Evolutionary conservation across 345 rosid species (phyloP).

Genomic region (Acer yangbiense): DNA sequence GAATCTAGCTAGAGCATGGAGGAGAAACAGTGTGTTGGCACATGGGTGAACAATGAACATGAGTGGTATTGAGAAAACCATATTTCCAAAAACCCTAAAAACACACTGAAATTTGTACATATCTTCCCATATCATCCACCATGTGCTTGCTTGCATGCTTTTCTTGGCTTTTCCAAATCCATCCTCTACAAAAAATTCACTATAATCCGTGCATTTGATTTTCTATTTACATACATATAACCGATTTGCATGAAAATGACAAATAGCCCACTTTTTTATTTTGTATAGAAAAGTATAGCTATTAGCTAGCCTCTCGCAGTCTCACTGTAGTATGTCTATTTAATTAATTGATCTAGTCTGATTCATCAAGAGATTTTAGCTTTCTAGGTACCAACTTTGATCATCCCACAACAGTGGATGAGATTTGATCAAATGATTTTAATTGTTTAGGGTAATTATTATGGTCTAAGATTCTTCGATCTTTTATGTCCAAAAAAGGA

Average conservation of each 20-base stretch:
- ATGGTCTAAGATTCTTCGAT: constrained; percentile 54
- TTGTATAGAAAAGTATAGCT: constrained; percentile 6
- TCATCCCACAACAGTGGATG: constrained; percentile 19
- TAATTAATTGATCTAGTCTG: not conserved
- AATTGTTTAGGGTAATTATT: constrained; percentile 43
- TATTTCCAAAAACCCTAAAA: not conserved
- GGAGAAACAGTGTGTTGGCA: constrained; percentile 24
- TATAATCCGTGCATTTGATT: not conserved
- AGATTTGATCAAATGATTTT: constrained; percentile 35
- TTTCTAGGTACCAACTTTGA: constrained; percentile 13
- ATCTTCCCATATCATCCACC: constrained; percentile 10
- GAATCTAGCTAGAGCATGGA: constrained; percentile 16
- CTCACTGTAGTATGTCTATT: constrained; percentile 5
- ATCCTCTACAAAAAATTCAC: constrained; percentile 3
- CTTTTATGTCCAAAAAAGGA: constrained; percentile 33
- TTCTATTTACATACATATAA: not conserved
- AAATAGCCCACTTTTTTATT: constrained; percentile 8
- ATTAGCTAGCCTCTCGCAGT: not conserved
- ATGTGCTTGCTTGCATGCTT: not conserved
- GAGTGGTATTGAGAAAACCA: constrained; percentile 8
- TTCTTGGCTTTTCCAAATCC: not conserved
- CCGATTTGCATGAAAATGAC: not conserved
- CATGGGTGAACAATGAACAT: constrained; percentile 39
- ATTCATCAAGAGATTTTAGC: not conserved
- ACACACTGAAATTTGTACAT: not conserved